Evolutionary conservation across 176 grass and related monocot genomes (phyloP), one percentile per base, ranked within the genome.

Genomic region (Poa pratensis): DNA sequence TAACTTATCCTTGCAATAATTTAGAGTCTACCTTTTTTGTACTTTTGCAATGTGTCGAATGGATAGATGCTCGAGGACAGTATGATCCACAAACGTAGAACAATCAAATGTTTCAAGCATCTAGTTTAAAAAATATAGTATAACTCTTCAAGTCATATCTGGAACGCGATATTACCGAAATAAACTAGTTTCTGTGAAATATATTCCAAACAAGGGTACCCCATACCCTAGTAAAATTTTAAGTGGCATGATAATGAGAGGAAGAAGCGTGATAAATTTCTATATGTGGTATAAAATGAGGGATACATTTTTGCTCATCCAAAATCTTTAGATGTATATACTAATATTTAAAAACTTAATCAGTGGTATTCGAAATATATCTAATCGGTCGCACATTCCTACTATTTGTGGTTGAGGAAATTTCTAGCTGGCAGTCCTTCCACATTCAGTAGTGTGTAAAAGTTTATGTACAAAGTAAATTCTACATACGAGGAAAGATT

Each of bases 1-100:
- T 71, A 32, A 73, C 72, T 63, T 72, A 50, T 82, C 53, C 14
- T 46, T 27, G 5, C 54, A 72, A 54, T 30, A 58, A 5, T 64
- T 72, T 43, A 26, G 7, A 78, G 18, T 13, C 32, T 32, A 32
- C 2, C 34, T 59, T 34, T 75, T 28, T 54, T 57, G 9, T 67
- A 68, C 14, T 39, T 20, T 58, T 80, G 78, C 9, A 49, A 4
- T 66, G 49, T 16, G 50, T 24, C 46, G 5, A 23, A 58, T 77
- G 7, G 30, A 77, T 78, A 40, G 73, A n/a, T 73, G 68, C 68
- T 0, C 43, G n/a, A 59, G n/a, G 9, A 23, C n/a, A 59, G 10
- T 59, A 59, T 59, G 57, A 59, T 59, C 57, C n/a, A 59, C n/a
- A 23, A 22, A 12, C n/a, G n/a, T 3, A 59, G n/a, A n/a, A 59